Conservation (phyloP, 1,284 basidiomycete genomes). For the Cerioporus squamosus region DNA sequence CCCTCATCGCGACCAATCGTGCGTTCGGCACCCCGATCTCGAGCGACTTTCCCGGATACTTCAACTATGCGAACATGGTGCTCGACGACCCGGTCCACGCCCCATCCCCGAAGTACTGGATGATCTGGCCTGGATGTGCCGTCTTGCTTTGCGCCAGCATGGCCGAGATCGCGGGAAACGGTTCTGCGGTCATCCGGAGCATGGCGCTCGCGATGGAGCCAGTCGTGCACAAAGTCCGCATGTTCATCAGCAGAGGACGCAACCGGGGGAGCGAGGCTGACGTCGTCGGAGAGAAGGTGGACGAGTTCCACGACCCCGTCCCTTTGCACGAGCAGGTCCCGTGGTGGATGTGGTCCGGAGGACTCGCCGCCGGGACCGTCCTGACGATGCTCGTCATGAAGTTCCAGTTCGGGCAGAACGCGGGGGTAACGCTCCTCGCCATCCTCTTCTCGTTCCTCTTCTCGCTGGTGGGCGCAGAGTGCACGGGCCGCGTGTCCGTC, state of each 20-base stretch:
- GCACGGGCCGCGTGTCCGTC: conserved; percentile 60
- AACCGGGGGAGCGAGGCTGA: neutral
- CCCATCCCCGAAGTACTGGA: conserved; percentile 70
- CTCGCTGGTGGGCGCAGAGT: conserved; percentile 57
- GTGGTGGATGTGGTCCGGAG: conserved; percentile 56
- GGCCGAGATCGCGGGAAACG: conserved; percentile 27
- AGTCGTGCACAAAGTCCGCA: neutral
- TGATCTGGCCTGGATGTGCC: conserved; percentile 67
- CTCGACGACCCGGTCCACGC: conserved; percentile 35
- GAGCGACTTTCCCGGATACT: conserved; percentile 44
- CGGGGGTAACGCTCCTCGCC: conserved; percentile 61
- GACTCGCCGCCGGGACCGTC: conserved; percentile 52
- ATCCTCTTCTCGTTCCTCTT: conserved; percentile 67
- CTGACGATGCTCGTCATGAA: conserved; percentile 59
- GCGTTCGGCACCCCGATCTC: conserved; percentile 45
- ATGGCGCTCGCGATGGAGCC: conserved; percentile 19
- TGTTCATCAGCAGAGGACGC: neutral
- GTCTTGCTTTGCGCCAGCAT: conserved; percentile 50
- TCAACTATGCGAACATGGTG: conserved; percentile 43
- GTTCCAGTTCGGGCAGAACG: conserved; percentile 53
- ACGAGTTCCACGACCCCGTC: conserved; percentile 46
- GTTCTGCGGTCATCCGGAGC: conserved; percentile 16
- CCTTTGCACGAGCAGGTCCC: conserved; percentile 58
- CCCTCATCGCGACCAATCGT: conserved; percentile 55
- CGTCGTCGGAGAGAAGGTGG: conserved; percentile 33